Evolutionary conservation across 176 grass and related monocot species (phyloP).

Genomic region (Carex myosuroides): DNA sequence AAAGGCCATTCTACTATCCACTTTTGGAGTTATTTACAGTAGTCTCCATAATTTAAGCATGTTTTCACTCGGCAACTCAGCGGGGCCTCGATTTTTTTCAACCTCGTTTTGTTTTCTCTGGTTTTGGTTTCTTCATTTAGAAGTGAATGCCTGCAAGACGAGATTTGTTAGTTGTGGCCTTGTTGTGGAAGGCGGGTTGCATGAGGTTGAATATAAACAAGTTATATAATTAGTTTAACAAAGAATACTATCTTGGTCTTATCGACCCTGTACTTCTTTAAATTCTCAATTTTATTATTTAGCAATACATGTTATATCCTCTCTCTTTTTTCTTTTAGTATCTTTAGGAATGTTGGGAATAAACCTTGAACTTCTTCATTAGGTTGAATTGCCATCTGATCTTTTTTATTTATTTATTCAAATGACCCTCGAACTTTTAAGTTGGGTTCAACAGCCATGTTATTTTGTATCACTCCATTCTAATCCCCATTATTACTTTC

Average conservation of each 20-base stretch:
- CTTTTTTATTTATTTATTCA: too few relatives aligned
- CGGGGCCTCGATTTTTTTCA: not conserved
- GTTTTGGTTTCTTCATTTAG: slow-evolving; percentile 7
- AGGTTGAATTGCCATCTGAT: too few relatives aligned
- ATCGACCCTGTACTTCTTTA: not conserved
- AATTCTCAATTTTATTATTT: too few relatives aligned
- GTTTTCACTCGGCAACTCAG: not conserved
- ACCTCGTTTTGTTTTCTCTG: not conserved
- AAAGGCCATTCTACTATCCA: not conserved
- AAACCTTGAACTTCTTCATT: too few relatives aligned
- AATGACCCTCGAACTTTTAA: too few relatives aligned
- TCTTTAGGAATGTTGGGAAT: too few relatives aligned
- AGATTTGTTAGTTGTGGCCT: not conserved
- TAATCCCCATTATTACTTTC: too few relatives aligned
- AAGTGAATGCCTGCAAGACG: slow-evolving; percentile 4
- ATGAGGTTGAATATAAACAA: not conserved
- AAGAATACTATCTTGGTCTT: not conserved
- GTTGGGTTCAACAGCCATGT: too few relatives aligned
- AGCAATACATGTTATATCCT: too few relatives aligned
- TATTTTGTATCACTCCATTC: too few relatives aligned
- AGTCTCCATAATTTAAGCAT: not conserved
- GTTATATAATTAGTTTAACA: not conserved
- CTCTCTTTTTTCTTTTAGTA: too few relatives aligned
- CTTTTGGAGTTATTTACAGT: not conserved
- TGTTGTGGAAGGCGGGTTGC: not conserved